Percentiles rank a stretch among this genome's conserved stretches.
Evolutionary conservation across 1,139 yeast genomes (phyloP).

Genomic region (Debaryomycetaceae sp.): DNA sequence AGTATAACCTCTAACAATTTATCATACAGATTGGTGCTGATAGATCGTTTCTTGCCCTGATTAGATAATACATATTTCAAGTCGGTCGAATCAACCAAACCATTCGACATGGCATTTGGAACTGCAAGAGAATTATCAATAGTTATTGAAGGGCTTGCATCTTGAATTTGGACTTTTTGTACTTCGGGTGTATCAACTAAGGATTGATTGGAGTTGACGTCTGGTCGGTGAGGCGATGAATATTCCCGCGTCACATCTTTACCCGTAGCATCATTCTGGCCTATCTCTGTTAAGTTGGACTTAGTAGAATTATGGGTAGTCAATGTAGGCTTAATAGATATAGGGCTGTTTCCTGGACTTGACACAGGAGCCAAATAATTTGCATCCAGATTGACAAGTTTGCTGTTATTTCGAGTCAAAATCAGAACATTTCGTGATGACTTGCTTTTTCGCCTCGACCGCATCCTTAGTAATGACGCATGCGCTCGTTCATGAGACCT

Average conservation of each 20-base stretch:
- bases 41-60: neutral
- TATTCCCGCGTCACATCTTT: neutral
- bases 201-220: neutral
- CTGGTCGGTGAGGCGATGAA: neutral
- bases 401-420: constrained; percentile 20
- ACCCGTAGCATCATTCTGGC: neutral
- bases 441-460: constrained; percentile 55
- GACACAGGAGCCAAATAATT: constrained; percentile 15
- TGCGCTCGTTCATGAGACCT: constrained; percentile 63
- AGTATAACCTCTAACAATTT: constrained; percentile 38
- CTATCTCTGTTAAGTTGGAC: constrained; percentile 1
- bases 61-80: neutral
- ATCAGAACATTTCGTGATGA: constrained; percentile 35
- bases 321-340: neutral
- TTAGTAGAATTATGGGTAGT: constrained; percentile 5
- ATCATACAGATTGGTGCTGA: constrained; percentile 15
- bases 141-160: neutral
- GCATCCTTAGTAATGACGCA: constrained; percentile 63
- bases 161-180: neutral
- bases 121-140: neutral
- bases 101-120: neutral
- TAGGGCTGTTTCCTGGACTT: constrained; percentile 9
- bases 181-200: neutral
- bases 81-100: neutral
- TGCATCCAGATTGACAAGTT: constrained; percentile 22